Evolutionary conservation across 805 yeast species (phyloP), one percentile per base, ranked within the genome.

Genomic region (Starmera dryadoides): DNA sequence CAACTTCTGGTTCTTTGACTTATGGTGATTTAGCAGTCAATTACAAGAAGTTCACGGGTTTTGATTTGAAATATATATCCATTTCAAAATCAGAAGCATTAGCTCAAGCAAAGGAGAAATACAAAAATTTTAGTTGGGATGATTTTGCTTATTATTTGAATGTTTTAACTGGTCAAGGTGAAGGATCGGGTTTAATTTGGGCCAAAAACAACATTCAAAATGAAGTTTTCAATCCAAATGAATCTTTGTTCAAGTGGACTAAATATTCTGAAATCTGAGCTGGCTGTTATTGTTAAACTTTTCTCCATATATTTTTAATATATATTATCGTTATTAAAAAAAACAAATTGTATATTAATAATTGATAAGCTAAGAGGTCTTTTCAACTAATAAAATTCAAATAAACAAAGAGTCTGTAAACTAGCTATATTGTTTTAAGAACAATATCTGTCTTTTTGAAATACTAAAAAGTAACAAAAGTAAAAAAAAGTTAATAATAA

Each of bases 201-300:
- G 42, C 49, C 10, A 38, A 37, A 10, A 38, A 49, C 2, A 60
- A 60, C 39, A n/a, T n/a, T n/a, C 63, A 68, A 32, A 58, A 62
- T 37, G 77, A 72, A 49, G 44, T 67, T 20, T 56, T 73, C 41
- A 72, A 73, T 52, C 76, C 77, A 4, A 56, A 53, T 28, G 71
- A 69, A 50, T 53, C 62, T 2, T 41, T 63, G 29, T 71, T 68
- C 64, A 68, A 63, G 43, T 71, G 75, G 73, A 54, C 58, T 21
- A 62, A 59, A 41, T 66, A 42, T 33, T 26, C 28, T 12, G n/a
- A n/a, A n/a, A 25, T 25, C n/a, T 25, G n/a, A 25, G 4, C 4
- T n/a, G n/a, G n/a, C n/a, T n/a, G n/a, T n/a, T n/a, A n/a, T n/a
- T n/a, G n/a, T n/a, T n/a, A n/a, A n/a, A n/a, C n/a, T n/a, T n/a